These are phyloP conservation scores for Cladosporium sp. DNA, from an alignment of 2,329 filamentous ascomycete species.

Conservation along the genomic window DNA sequence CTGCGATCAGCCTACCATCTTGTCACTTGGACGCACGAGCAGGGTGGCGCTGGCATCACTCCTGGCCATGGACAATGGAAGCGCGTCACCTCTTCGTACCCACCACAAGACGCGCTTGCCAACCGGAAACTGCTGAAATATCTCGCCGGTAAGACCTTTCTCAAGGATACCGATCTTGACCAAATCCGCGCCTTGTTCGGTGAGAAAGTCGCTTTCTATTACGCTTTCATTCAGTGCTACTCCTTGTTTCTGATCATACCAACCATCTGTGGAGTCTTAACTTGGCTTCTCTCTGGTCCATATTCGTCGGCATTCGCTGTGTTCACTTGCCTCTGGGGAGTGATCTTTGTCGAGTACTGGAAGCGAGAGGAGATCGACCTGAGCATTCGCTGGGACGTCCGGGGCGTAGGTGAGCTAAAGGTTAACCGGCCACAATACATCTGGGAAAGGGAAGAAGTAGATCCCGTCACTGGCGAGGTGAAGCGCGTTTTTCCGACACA, in stretches of 20 bases:
- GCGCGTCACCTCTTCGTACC: constrained; percentile 3
- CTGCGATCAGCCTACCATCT: constrained; percentile 9
- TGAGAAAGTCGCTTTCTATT: constrained; percentile 11
- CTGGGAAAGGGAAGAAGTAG: constrained; percentile 7
- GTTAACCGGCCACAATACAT: constrained; percentile 8
- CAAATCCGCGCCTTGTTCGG: constrained; percentile 5
- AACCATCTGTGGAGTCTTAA: neutral
- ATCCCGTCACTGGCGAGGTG: constrained; percentile 8
- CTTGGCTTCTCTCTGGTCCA: constrained; percentile 9
- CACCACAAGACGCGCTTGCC: constrained; percentile 3
- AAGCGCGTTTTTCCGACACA: constrained; percentile 6
- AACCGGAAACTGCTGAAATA: constrained; percentile 8
- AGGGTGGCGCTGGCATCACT: constrained; percentile 7
- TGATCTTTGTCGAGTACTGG: constrained; percentile 9
- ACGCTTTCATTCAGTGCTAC: constrained; percentile 10
- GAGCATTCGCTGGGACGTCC: constrained; percentile 11
- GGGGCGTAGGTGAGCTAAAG: constrained; percentile 1
- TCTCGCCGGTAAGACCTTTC: constrained; percentile 4
- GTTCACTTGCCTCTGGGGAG: constrained; percentile 9
- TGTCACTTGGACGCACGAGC: constrained; percentile 8
- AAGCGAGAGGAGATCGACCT: constrained; percentile 9
- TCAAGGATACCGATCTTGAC: constrained; percentile 4
- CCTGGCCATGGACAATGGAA: constrained; percentile 7
- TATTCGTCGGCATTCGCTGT: constrained; percentile 5
- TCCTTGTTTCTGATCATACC: constrained; percentile 8